phyloP scores from a whole-genome alignment of 1,139 yeast genomes.

The Taiozyma sp. region DNA sequence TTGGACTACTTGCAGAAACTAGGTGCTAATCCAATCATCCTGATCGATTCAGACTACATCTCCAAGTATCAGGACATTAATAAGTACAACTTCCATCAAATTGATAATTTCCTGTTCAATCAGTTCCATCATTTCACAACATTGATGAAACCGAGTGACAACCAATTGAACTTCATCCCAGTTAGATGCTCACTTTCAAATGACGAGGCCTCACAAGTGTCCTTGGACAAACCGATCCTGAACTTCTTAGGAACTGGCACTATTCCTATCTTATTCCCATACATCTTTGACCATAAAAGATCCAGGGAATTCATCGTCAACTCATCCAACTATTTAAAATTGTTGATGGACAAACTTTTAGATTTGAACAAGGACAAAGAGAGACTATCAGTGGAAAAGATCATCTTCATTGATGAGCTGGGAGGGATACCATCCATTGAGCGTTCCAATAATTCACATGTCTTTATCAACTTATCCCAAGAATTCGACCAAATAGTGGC shows the following conservation, averaged over 20 bases:
- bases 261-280: slow-evolving; percentile 22
- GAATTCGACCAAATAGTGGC: slow-evolving; percentile 66
- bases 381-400: slow-evolving; percentile 60
- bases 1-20: slow-evolving; percentile 33
- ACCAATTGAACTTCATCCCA: neutral
- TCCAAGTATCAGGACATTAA: slow-evolving; percentile 1
- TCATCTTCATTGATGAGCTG: slow-evolving; percentile 68
- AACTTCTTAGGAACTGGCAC: neutral
- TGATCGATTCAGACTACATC: slow-evolving; percentile 27
- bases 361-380: slow-evolving; percentile 7
- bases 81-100: slow-evolving; percentile 9
- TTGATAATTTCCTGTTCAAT: slow-evolving; percentile 15
- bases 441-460: slow-evolving; percentile 79
- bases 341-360: slow-evolving; percentile 16
- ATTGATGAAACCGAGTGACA: neutral
- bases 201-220: neutral
- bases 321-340: slow-evolving; percentile 14
- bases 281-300: slow-evolving; percentile 8
- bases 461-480: slow-evolving; percentile 79
- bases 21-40: slow-evolving; percentile 36
- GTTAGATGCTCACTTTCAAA: slow-evolving; percentile 1
- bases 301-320: slow-evolving; percentile 16
- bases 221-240: neutral
- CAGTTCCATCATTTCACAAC: slow-evolving; percentile 16
- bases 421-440: slow-evolving; percentile 94